These are phyloP conservation scores for Beauveria brongniartii DNA, from an alignment of 2,329 filamentous ascomycete species.

Conservation along the genomic window DNA sequence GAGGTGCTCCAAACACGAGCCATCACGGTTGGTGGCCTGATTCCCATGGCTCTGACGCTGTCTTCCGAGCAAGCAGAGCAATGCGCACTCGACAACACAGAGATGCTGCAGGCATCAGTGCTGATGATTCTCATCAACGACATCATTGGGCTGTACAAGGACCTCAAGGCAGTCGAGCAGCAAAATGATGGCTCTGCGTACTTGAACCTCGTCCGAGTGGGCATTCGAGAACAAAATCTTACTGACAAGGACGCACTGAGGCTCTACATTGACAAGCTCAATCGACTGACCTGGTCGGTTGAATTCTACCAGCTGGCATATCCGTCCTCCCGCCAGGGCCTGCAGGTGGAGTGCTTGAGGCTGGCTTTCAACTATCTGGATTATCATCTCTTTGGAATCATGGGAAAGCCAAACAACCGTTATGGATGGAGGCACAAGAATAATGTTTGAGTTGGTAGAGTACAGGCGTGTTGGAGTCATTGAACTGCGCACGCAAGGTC, in stretches of 20 bases:
- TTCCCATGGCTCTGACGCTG: conserved; percentile 6
- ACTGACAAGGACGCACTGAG: neutral
- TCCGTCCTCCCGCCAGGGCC: neutral
- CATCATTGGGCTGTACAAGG: conserved; percentile 10
- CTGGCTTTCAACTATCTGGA: conserved; percentile 5
- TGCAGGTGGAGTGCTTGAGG: neutral
- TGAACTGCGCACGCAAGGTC: neutral
- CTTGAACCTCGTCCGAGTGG: conserved; percentile 9
- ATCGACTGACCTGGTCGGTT: neutral
- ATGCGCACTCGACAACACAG: neutral
- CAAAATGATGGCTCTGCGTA: conserved; percentile 8
- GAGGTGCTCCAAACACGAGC: conserved; percentile 2
- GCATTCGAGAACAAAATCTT: neutral
- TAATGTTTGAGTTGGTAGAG: neutral
- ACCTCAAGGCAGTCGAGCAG: conserved; percentile 1
- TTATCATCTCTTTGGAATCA: conserved; percentile 6
- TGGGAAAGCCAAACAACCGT: conserved; percentile 15
- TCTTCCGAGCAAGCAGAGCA: neutral
- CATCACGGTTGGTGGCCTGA: neutral
- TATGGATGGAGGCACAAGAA: neutral
- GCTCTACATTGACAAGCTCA: conserved; percentile 3
- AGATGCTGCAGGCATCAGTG: neutral
- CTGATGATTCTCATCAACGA: conserved; percentile 4
- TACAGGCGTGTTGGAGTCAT: neutral
- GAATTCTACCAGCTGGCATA: neutral